phyloP scores from a whole-genome alignment of 495 filamentous ascomycete genomes.

The Pyrenopolyporus hunteri region DNA sequence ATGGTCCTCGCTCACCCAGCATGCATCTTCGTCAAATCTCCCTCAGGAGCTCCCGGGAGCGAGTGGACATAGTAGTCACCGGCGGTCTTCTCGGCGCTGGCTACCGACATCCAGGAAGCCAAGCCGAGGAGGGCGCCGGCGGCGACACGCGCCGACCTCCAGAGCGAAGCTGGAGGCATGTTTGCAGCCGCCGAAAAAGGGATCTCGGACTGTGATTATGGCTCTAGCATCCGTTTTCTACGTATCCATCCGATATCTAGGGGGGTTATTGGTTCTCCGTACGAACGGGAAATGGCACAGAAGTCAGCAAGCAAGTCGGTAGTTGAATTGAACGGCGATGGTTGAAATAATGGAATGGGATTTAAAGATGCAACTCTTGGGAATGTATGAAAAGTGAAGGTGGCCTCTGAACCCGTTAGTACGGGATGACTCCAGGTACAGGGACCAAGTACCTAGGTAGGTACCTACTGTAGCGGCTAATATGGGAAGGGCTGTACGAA shows the following conservation, averaged over 20 bases:
- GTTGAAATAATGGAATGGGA: too few species aligned
- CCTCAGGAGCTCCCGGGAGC: slow-evolving; percentile 83
- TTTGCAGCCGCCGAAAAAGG: slow-evolving; percentile 16
- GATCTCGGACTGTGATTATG: slow-evolving; percentile 7
- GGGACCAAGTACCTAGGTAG: background rate
- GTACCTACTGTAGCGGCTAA: slow-evolving; percentile 5
- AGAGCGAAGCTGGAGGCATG: slow-evolving; percentile 43
- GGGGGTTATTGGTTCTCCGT: background rate
- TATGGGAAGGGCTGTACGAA: background rate
- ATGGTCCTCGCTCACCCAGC: slow-evolving; percentile 73
- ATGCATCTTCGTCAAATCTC: slow-evolving; percentile 91
- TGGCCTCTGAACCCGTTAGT: slow-evolving; percentile 24
- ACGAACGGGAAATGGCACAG: background rate
- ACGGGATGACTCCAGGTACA: background rate
- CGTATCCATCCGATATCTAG: slow-evolving; percentile 3
- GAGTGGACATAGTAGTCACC: slow-evolving; percentile 88
- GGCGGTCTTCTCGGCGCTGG: slow-evolving; percentile 56
- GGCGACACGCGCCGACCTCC: slow-evolving; percentile 44
- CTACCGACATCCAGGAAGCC: slow-evolving; percentile 42
- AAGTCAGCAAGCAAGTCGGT: background rate
- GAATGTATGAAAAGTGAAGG: slow-evolving; percentile 13
- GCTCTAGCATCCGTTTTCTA: slow-evolving; percentile 6
- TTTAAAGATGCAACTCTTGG: slow-evolving; percentile 1
- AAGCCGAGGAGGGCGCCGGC: slow-evolving; percentile 44
- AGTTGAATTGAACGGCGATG: background rate